A percentile compares a stretch with the other conserved stretches of the same genome.
Conservation (phyloP, 2,329 filamentous ascomycete genomes). For the Sporothrix brunneoviolacea region DNA sequence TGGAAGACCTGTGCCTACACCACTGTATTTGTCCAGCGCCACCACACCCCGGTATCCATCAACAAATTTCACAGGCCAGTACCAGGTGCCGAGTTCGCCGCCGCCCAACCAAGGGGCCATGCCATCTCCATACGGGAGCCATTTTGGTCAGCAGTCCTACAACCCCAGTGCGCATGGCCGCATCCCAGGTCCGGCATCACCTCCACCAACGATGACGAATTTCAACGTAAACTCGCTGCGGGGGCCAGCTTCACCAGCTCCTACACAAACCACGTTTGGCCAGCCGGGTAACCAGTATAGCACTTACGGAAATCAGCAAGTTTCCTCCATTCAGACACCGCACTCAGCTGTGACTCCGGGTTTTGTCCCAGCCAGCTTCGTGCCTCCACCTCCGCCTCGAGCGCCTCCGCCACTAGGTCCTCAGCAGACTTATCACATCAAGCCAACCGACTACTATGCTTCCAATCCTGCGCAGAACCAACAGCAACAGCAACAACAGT, state of each 20-base stretch:
- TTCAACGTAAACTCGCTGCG: conserved; percentile 28
- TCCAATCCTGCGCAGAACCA: conserved; percentile 26
- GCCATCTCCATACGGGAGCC: conserved; percentile 25
- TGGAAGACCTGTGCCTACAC: conserved; percentile 29
- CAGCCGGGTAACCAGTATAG: conserved; percentile 41
- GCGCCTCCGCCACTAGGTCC: conserved; percentile 56
- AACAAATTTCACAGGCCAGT: conserved; percentile 49
- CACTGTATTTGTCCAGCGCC: conserved; percentile 31
- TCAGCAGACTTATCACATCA: conserved; percentile 55
- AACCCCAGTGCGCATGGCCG: conserved; percentile 55
- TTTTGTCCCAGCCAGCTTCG: conserved; percentile 50
- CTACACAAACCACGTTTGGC: conserved; percentile 50
- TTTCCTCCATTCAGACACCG: conserved; percentile 34
- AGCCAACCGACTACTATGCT: conserved; percentile 24
- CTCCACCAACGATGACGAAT: conserved; percentile 34
- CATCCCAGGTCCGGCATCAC: conserved; percentile 45
- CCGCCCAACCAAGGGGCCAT: conserved; percentile 41
- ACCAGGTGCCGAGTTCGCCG: conserved; percentile 51
- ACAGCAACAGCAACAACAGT: conserved; percentile 31
- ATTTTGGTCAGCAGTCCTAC: conserved; percentile 45
- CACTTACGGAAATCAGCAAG: conserved; percentile 41
- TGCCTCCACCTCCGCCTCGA: conserved; percentile 57
- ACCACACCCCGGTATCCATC: conserved; percentile 43
- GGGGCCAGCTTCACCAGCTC: conserved; percentile 49
- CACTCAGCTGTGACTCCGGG: conserved; percentile 27